phyloP scores from a whole-genome alignment of 1,284 basidiomycete genomes.

The Moesziomyces parantarcticus region DNA sequence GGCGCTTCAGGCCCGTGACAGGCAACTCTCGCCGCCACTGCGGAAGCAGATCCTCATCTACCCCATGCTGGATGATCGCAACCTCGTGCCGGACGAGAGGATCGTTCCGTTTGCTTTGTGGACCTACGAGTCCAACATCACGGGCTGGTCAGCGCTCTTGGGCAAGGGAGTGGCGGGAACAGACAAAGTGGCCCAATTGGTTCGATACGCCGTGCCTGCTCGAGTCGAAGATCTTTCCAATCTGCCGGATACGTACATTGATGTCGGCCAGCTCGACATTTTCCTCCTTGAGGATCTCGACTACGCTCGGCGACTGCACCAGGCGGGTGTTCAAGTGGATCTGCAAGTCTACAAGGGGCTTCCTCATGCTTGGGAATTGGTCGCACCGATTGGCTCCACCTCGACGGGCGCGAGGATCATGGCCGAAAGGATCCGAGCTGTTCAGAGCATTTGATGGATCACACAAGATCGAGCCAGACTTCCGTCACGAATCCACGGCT shows the following conservation, averaged over 20 bases:
- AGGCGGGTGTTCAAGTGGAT: constrained; percentile 29
- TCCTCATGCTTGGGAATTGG: constrained; percentile 32
- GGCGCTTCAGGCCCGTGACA: constrained; percentile 32
- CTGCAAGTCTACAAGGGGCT: constrained; percentile 25
- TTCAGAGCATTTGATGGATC: constrained; percentile 22
- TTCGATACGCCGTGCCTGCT: constrained; percentile 27
- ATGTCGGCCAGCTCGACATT: constrained; percentile 38
- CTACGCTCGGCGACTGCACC: constrained; percentile 19
- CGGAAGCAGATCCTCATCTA: constrained; percentile 38
- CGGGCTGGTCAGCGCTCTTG: constrained; percentile 24
- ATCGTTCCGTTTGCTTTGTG: constrained; percentile 11
- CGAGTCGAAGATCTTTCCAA: constrained; percentile 18
- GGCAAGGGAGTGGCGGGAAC: constrained; percentile 15
- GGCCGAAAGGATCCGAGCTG: constrained; percentile 12
- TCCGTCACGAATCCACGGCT: too few species aligned
- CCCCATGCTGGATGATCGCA: constrained; percentile 42
- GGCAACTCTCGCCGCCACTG: constrained; percentile 16
- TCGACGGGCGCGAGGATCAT: constrained; percentile 10
- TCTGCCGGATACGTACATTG: constrained; percentile 29
- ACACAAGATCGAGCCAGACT: too few species aligned
- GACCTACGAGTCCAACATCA: constrained; percentile 25
- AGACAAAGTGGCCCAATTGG: constrained; percentile 16
- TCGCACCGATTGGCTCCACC: constrained; percentile 3
- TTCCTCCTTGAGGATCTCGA: constrained; percentile 24
- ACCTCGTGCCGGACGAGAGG: constrained; percentile 14